These are phyloP conservation scores for Microbotryum silenes-acaulis DNA, from an alignment of 1,284 basidiomycete genomes.

Conservation along the genomic window DNA sequence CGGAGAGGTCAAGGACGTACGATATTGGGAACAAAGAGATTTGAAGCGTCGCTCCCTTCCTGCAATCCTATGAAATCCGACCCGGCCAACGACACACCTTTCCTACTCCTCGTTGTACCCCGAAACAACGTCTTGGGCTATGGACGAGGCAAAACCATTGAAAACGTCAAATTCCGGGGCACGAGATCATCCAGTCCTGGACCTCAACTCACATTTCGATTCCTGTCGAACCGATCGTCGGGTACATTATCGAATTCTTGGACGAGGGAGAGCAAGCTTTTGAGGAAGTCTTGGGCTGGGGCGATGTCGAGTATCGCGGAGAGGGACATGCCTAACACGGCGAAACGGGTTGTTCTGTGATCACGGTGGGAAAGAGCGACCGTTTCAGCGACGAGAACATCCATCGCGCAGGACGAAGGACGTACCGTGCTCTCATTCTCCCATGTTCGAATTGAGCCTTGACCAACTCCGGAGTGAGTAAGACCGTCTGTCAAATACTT, in stretches of 20 bases:
- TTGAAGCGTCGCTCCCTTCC: conserved; percentile 59
- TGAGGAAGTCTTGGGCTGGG: conserved; percentile 65
- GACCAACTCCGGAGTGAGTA: conserved; percentile 62
- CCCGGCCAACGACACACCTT: conserved; percentile 50
- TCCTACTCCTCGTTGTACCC: conserved; percentile 47
- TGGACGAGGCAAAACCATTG: conserved; percentile 6
- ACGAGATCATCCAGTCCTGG: neutral
- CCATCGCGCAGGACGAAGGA: no score
- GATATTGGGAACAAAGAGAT: conserved; percentile 61
- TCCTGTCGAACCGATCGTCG: conserved; percentile 71
- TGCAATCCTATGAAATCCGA: conserved; percentile 55
- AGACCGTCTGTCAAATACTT: conserved; percentile 50
- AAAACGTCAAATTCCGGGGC: conserved; percentile 8
- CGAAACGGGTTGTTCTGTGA: conserved; percentile 62
- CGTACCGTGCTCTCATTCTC: conserved; percentile 53
- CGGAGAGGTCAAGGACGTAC: conserved; percentile 33
- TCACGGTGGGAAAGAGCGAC: no score
- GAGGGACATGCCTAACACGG: conserved; percentile 73
- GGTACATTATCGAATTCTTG: conserved; percentile 68
- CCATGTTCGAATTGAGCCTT: conserved; percentile 62
- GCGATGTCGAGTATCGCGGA: conserved; percentile 65
- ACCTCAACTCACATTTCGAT: conserved; percentile 51
- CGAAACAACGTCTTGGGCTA: conserved; percentile 45
- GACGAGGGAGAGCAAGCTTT: conserved; percentile 59
- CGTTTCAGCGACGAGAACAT: no score